Evolutionary conservation across 768 basidiomycete genomes (phyloP).

Genomic region (Macrocybe gigantea): DNA sequence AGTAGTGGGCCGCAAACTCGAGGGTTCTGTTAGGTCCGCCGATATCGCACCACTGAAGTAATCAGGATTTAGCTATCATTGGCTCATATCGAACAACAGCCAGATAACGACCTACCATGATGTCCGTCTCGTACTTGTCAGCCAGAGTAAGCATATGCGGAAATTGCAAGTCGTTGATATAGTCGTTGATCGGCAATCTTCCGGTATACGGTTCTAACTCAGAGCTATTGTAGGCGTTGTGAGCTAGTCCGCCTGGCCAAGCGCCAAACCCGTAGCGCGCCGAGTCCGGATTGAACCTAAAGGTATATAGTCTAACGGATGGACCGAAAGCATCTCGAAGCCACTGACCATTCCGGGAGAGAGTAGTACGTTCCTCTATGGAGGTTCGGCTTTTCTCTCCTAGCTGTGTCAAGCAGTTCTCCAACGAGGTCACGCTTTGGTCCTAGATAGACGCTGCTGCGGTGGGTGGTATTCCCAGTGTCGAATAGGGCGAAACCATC

Average conservation of each 20-base stretch:
- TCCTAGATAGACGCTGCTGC: conserved; percentile 41
- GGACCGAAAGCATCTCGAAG: neutral
- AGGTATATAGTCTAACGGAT: neutral
- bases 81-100: neutral
- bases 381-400: conserved; percentile 40
- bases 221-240: conserved; percentile 40
- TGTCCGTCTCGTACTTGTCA: conserved; percentile 42
- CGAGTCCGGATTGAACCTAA: conserved; percentile 50
- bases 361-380: conserved; percentile 57
- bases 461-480: conserved; percentile 44
- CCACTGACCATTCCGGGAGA: conserved; percentile 44
- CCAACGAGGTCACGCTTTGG: conserved; percentile 46
- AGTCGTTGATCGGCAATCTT: conserved; percentile 41
- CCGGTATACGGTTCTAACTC: conserved; percentile 52
- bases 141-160: conserved; percentile 48
- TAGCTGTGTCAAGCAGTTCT: conserved; percentile 46
- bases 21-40: conserved; percentile 42
- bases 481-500: conserved; percentile 57
- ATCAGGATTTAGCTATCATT: conserved; percentile 5
- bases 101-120: conserved; percentile 35
- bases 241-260: conserved; percentile 54
- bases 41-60: conserved; percentile 49
- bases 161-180: conserved; percentile 42
- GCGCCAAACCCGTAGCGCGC: conserved; percentile 39
- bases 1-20: conserved; percentile 39